Percentiles rank a stretch among this genome's conserved stretches.
These are phyloP conservation scores for Fusarium annulatum DNA, from an alignment of 2,329 filamentous ascomycete genomes.

Conservation along the genomic window DNA sequence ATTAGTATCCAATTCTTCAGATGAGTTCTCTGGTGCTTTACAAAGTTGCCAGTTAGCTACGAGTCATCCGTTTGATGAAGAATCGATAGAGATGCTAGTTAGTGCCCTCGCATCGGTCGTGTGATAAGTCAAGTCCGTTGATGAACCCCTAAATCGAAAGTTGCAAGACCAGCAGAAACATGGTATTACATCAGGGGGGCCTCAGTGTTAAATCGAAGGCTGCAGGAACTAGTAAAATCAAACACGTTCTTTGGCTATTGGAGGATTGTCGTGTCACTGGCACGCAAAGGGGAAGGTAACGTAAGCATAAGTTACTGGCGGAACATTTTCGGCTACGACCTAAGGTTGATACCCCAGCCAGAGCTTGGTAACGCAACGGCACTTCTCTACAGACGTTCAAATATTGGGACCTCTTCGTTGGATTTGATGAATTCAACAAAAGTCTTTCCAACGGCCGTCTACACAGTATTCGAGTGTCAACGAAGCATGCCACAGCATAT, in stretches of 20 bases:
- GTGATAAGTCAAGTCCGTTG: too few species aligned
- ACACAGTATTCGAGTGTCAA: background rate
- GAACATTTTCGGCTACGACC: background rate
- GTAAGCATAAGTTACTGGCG: background rate
- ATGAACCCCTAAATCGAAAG: background rate
- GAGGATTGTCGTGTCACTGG: background rate
- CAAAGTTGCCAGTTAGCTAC: background rate
- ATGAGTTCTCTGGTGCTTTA: too few species aligned
- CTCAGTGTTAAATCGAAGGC: accelerated
- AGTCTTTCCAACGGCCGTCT: accelerated
- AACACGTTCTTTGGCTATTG: background rate
- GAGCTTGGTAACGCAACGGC: background rate
- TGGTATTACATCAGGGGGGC: background rate
- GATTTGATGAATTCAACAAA: accelerated
- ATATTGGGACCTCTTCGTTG: background rate
- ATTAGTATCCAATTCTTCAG: too few species aligned
- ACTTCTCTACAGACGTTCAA: background rate
- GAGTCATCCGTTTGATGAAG: background rate
- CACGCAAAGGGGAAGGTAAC: background rate
- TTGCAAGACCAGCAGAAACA: background rate
- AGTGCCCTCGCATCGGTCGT: background rate
- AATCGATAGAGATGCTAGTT: background rate
- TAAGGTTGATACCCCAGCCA: background rate
- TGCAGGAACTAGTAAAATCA: background rate
- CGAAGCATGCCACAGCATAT: background rate